These are phyloP conservation scores for Cucurbita maxima DNA, from an alignment of 306 rosid genomes.

Conservation along the genomic window DNA sequence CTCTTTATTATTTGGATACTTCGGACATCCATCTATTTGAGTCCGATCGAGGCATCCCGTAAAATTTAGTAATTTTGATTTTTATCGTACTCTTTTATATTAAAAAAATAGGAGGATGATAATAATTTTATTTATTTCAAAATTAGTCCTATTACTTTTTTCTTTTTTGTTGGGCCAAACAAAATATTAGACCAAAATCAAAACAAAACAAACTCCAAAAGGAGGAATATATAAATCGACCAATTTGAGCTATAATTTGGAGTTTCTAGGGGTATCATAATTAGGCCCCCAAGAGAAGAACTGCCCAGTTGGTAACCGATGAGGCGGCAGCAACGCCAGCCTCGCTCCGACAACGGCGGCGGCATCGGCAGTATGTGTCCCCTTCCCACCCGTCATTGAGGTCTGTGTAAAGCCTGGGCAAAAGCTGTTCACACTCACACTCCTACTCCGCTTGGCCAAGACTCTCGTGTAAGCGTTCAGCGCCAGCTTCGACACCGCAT, in stretches of 20 bases:
- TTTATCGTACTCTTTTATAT: too few relatives aligned
- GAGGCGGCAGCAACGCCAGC: conserved; percentile 56
- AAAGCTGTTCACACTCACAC: conserved; percentile 39
- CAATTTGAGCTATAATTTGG: neutral
- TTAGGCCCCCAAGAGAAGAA: conserved; percentile 23
- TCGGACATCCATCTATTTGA: too few relatives aligned
- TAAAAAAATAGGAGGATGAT: too few relatives aligned
- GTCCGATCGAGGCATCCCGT: too few relatives aligned
- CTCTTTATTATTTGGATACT: too few relatives aligned
- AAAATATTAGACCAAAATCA: too few relatives aligned
- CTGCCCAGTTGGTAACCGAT: conserved; percentile 33
- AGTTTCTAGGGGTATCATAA: neutral
- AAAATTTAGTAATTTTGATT: too few relatives aligned
- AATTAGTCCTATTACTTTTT: too few relatives aligned
- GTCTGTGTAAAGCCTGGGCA: conserved; percentile 94
- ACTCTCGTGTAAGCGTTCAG: conserved; percentile 54
- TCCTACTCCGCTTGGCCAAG: conserved; percentile 35
- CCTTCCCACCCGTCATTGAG: conserved; percentile 62
- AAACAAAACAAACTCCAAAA: neutral
- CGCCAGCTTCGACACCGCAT: conserved; percentile 75
- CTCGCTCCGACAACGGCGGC: conserved; percentile 37
- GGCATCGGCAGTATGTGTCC: conserved; percentile 42
- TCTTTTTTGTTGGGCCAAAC: too few relatives aligned
- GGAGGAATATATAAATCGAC: neutral
- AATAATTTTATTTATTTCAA: too few relatives aligned